phyloP scores from a whole-genome alignment of 2,329 filamentous ascomycete species.

The Trichophyton benhamiae region DNA sequence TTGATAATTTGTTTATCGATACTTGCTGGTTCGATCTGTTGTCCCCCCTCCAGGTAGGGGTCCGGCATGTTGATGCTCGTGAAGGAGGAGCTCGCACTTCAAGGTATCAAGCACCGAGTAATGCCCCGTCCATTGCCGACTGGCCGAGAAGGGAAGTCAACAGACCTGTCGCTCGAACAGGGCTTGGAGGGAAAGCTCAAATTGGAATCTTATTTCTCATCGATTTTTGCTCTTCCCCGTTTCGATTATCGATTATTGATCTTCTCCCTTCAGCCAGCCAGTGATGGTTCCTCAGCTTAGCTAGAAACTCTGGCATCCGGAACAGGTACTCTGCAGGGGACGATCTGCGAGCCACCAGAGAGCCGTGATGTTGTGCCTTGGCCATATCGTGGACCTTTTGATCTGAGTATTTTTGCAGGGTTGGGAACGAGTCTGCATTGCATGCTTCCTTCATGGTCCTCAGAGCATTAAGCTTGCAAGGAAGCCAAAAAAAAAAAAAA shows the following conservation, averaged over 20 bases:
- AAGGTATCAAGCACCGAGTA: neutral
- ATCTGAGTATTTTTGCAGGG: neutral
- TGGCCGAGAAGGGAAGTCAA: neutral
- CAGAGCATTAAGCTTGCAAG: neutral
- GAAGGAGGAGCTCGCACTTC: neutral
- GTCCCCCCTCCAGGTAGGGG: neutral
- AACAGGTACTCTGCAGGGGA: slow-evolving; percentile 2
- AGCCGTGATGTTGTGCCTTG: slow-evolving; percentile 1
- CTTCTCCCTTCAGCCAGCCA: slow-evolving; percentile 1
- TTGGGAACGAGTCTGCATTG: neutral
- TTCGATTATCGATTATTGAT: neutral
- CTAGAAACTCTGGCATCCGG: neutral
- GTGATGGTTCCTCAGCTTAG: neutral
- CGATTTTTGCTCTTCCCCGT: neutral
- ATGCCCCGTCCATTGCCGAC: neutral
- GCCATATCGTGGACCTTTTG: neutral
- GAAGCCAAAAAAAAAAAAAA: too few relatives aligned
- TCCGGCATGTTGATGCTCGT: neutral
- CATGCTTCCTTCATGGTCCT: neutral
- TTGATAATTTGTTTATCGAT: neutral
- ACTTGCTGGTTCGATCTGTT: neutral
- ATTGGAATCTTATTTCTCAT: neutral
- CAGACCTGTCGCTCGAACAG: neutral
- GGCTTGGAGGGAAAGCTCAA: neutral
- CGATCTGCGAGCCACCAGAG: slow-evolving; percentile 1